These are phyloP conservation scores for Leptographium wingfieldii DNA, from an alignment of 2,329 filamentous ascomycete genomes.

Conservation along the genomic window DNA sequence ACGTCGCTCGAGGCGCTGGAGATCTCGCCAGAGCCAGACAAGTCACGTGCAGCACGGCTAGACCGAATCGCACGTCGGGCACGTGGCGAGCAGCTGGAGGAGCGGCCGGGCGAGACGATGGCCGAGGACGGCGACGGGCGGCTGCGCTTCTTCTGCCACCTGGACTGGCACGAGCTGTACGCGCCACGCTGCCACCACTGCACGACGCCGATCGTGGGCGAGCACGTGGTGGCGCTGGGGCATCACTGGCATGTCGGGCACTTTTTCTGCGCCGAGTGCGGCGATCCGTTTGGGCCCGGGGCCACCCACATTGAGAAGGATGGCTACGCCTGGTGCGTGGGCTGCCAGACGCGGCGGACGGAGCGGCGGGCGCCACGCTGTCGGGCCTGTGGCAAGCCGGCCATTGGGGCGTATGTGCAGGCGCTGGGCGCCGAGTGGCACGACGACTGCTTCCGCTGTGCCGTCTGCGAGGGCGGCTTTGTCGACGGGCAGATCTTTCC, in stretches of 20 bases:
- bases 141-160: conserved; percentile 85
- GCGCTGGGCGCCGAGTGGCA: conserved; percentile 92
- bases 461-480: conserved; percentile 45
- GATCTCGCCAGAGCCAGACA: conserved; percentile 83
- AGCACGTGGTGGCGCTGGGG: conserved; percentile 86
- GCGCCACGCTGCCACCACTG: conserved; percentile 91
- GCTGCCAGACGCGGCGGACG: conserved; percentile 83
- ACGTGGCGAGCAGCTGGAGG: conserved; percentile 44
- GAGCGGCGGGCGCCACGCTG: conserved; percentile 83
- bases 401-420: conserved; percentile 80
- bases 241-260: conserved; percentile 96
- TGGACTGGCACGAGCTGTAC: conserved; percentile 96
- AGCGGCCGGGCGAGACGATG: conserved; percentile 50
- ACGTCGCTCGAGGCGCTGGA: conserved; percentile 88
- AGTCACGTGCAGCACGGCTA: conserved; percentile 56
- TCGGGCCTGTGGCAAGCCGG: conserved; percentile 67
- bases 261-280: conserved; percentile 98
- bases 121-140: conserved; percentile 61
- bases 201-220: conserved; percentile 89
- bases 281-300: conserved; percentile 73
- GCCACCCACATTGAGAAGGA: conserved; percentile 81
- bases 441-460: conserved; percentile 78
- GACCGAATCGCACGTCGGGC: conserved; percentile 55
- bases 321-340: conserved; percentile 92
- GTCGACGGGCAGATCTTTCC: conserved; percentile 55